Base-by-base conservation (phyloP, 306 rosid genomes). In the Castanea sativa region DNA sequence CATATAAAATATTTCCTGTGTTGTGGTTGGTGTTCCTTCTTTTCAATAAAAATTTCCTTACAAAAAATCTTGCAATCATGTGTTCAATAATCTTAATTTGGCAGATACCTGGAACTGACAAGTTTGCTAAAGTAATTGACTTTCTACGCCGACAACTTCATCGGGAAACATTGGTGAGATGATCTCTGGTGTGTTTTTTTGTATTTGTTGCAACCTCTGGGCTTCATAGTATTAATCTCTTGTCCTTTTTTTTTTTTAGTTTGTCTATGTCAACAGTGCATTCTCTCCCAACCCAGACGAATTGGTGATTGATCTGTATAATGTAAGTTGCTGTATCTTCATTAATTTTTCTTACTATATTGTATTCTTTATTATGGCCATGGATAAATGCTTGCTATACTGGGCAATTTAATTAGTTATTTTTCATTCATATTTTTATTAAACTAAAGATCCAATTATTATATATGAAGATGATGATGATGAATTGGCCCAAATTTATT, bases 241-340 rank as follows among this genome's bases (percentile, higher is more conserved):
- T 21, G 57, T 67, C 74, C 55, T 55, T 76, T 56, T 49, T 35
- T 80, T 78, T 84, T 83, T 83, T 90, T 86, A 96, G 99, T 95
- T 95, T 88, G 97, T 95, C 68, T 95, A 90, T 25, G 90, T 93
- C 82, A 93, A 96, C 77, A 91, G 99, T 71, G 96, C 98, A 70
- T 93, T 93, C 87, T 93, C 99, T 11, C 98, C 97, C 1, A 93
- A 89, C 81, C 98, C 98, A n/a, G 97, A 95, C 81, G 99, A 89
- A 84, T 76, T 85, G 55, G 96, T 95, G 76, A 85, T 83, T 69
- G 99, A 95, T 85, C 89, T 93, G 72, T 95, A 91, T 73, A 88
- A 89, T 82, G 97, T 95, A 89, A 93, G 97, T 45, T 82, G 76
- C 15, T 11, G 58, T 56, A 69, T 33, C 49, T 61, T 23, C 10